Percentiles rank a stretch among this genome's conserved stretches.
Evolutionary conservation across 2,329 filamentous ascomycete species (phyloP).

Genomic region (Tolypocladium sp.): DNA sequence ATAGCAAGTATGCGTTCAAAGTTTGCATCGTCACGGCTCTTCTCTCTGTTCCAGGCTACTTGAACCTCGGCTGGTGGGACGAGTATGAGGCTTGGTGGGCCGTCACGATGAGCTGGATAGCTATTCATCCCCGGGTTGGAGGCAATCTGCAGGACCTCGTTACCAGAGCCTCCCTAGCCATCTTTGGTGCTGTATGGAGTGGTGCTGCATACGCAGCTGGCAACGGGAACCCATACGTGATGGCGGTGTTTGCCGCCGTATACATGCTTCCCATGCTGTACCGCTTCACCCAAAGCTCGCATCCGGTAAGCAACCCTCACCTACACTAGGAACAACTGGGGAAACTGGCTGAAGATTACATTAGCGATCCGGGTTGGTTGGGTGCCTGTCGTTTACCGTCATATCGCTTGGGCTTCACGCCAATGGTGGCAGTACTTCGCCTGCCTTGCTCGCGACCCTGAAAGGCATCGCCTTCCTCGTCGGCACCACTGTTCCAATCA

Average conservation of each 20-base stretch:
- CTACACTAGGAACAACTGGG: too few species aligned
- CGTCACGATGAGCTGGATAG: conserved; percentile 47
- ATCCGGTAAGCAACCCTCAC: conserved; percentile 29
- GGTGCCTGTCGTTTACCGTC: conserved; percentile 47
- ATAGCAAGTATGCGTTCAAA: conserved; percentile 48
- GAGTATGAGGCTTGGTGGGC: conserved; percentile 48
- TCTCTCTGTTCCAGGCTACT: conserved; percentile 45
- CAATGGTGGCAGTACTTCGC: conserved; percentile 20
- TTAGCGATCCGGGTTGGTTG: conserved; percentile 46
- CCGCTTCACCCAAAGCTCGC: conserved; percentile 43
- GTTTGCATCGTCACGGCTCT: conserved; percentile 41
- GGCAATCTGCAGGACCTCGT: conserved; percentile 49
- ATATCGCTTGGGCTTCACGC: conserved; percentile 36
- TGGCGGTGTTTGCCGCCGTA: conserved; percentile 43
- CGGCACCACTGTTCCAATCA: conserved; percentile 42
- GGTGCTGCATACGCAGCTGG: conserved; percentile 41
- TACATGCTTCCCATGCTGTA: conserved; percentile 54
- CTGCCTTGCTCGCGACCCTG: conserved; percentile 32
- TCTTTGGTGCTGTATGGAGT: conserved; percentile 46
- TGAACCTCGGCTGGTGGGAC: conserved; percentile 43
- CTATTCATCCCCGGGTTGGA: conserved; percentile 40
- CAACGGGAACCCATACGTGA: conserved; percentile 43
- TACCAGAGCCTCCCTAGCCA: conserved; percentile 37
- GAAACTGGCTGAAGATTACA: not conserved
- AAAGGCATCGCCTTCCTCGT: conserved; percentile 42